A percentile compares a stretch with the other conserved stretches of the same genome.
These are phyloP conservation scores for Stephanodiscus triporus DNA, from an alignment of 108 stramenopile species.

Conservation along the genomic window DNA sequence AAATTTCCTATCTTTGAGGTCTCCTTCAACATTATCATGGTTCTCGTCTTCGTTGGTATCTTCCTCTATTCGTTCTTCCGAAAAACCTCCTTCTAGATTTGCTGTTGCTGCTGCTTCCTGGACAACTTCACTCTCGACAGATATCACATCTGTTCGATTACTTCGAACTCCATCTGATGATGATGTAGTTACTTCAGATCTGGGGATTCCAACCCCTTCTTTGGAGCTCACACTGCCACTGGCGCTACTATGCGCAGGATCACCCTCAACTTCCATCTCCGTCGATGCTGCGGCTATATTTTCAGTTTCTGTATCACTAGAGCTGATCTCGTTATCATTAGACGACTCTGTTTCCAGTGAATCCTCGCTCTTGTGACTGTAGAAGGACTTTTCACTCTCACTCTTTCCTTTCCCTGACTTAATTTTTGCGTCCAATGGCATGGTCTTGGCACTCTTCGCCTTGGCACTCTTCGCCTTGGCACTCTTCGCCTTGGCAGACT, in stretches of 20 bases:
- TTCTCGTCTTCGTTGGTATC: background rate
- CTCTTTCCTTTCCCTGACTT: background rate
- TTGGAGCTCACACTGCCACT: background rate
- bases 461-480: background rate
- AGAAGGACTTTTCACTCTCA: background rate
- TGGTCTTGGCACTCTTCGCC: background rate
- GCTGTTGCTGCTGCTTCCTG: background rate
- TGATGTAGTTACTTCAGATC: background rate
- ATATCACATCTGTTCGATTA: background rate
- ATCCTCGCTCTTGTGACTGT: background rate
- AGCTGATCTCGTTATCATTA: background rate
- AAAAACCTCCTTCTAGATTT: background rate
- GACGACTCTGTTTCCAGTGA: background rate
- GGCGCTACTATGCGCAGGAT: background rate
- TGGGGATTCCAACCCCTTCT: background rate
- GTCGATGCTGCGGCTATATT: background rate
- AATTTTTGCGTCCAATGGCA: too few relatives aligned
- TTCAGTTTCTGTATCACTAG: background rate
- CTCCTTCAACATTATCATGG: background rate
- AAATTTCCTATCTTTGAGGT: background rate
- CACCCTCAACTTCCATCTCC: background rate
- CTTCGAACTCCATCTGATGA: background rate
- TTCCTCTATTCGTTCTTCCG: background rate
- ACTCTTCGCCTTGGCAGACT: constrained; percentile 7
- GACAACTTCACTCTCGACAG: background rate